phyloP scores from a whole-genome alignment of 345 rosid genomes.

The Aquilaria malaccensis region DNA sequence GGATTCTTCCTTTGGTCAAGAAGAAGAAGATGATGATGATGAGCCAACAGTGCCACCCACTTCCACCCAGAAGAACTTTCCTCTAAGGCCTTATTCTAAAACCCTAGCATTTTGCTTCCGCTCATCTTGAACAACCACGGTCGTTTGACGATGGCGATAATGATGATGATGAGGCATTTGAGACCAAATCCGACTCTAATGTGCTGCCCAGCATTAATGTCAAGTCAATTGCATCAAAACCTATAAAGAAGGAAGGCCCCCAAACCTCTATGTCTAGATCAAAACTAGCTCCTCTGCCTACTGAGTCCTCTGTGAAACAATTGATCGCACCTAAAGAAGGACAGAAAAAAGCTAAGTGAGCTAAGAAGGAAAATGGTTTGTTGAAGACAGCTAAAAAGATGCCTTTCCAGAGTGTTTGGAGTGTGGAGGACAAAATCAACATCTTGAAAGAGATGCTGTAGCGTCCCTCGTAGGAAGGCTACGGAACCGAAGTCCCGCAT shows the following conservation, averaged over 20 bases:
- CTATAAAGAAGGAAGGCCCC: background rate
- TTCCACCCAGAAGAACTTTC: background rate
- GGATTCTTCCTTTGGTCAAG: too few species aligned
- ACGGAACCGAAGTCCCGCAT: too few species aligned
- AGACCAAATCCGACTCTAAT: conserved; percentile 6
- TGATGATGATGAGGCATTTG: background rate
- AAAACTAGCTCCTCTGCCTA: background rate
- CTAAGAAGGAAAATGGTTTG: background rate
- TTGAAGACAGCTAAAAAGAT: background rate
- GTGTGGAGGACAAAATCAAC: conserved; percentile 22
- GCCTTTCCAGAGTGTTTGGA: conserved; percentile 20
- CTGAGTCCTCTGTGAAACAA: conserved; percentile 1
- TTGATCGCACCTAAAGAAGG: background rate
- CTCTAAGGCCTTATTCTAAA: background rate
- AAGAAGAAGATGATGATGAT: conserved; percentile 1
- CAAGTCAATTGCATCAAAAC: conserved; percentile 9
- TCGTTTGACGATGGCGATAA: background rate
- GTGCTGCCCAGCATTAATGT: background rate
- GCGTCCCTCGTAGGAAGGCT: too few species aligned
- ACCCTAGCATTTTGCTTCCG: background rate
- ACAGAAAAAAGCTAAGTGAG: background rate
- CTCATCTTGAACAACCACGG: background rate
- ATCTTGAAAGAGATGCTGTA: conserved; percentile 26
- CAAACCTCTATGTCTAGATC: background rate
- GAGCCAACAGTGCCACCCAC: background rate